Conservation (phyloP, 2,329 filamentous ascomycete species). For the Xylariaceae sp. region DNA sequence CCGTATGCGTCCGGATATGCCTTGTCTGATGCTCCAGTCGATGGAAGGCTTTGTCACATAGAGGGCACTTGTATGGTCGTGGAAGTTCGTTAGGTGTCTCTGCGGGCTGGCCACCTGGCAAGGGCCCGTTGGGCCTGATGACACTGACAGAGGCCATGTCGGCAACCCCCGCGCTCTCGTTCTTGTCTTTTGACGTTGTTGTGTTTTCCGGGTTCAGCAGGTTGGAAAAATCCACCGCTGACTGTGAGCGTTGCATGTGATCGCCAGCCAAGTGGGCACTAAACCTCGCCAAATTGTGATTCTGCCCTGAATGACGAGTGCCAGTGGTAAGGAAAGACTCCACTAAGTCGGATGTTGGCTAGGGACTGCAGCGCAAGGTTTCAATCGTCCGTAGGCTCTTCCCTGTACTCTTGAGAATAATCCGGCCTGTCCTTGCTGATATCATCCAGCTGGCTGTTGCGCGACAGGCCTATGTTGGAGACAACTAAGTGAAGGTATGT, state of each 20-base stretch:
- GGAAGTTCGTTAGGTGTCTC: conserved; percentile 68
- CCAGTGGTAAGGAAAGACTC: too few relatives aligned
- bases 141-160: conserved; percentile 53
- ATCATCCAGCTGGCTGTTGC: neutral
- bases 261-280: conserved; percentile 35
- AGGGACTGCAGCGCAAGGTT: too few relatives aligned
- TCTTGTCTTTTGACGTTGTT: conserved; percentile 30
- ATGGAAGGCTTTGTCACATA: conserved; percentile 98
- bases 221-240: conserved; percentile 69
- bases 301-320: neutral
- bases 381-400: neutral
- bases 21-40: conserved; percentile 86
- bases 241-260: conserved; percentile 73
- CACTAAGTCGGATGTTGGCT: too few relatives aligned
- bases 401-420: neutral
- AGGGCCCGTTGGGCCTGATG: conserved; percentile 57
- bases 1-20: conserved; percentile 95
- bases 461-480: too few relatives aligned
- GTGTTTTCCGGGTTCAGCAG: conserved; percentile 60
- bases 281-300: conserved; percentile 1
- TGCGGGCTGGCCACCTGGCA: conserved; percentile 56
- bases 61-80: conserved; percentile 94
- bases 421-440: neutral
- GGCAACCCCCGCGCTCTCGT: conserved; percentile 32
- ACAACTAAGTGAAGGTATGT: too few relatives aligned